These are phyloP conservation scores for Ceratorhiza oryzae-sativae DNA, from an alignment of 1,284 basidiomycete genomes.

Conservation along the genomic window DNA sequence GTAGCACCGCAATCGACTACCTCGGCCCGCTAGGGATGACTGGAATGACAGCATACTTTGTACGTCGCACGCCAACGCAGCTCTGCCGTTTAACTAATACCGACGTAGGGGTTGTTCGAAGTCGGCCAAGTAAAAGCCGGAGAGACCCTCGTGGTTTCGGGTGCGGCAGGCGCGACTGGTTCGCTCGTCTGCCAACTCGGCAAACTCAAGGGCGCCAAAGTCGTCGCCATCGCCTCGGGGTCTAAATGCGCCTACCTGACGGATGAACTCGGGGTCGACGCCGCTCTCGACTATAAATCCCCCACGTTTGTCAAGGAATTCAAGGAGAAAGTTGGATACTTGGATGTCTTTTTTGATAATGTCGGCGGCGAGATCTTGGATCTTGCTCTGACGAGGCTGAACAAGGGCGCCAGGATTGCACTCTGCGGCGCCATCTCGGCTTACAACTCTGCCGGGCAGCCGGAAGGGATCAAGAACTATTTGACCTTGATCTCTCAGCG, in stretches of 20 bases:
- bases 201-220: constrained; percentile 74
- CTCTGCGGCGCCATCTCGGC: constrained; percentile 57
- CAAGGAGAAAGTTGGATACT: constrained; percentile 64
- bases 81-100: not conserved
- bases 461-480: constrained; percentile 40
- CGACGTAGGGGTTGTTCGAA: constrained; percentile 76
- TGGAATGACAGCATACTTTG: constrained; percentile 87
- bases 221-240: constrained; percentile 83
- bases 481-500: constrained; percentile 55
- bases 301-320: constrained; percentile 72
- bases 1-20: constrained; percentile 69
- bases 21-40: constrained; percentile 72
- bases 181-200: constrained; percentile 79
- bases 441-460: constrained; percentile 38
- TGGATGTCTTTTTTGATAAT: constrained; percentile 88
- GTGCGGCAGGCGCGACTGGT: constrained; percentile 88
- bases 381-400: constrained; percentile 53
- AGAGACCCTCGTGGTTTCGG: constrained; percentile 84
- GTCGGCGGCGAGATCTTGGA: constrained; percentile 75
- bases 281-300: constrained; percentile 88
- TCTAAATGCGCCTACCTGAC: constrained; percentile 84
- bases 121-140: constrained; percentile 80
- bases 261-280: constrained; percentile 81
- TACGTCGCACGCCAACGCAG: constrained; percentile 50
- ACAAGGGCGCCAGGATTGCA: constrained; percentile 56